These are phyloP conservation scores for Lactifluus hygrophoroides DNA, from an alignment of 768 basidiomycete species.

Conservation along the genomic window DNA sequence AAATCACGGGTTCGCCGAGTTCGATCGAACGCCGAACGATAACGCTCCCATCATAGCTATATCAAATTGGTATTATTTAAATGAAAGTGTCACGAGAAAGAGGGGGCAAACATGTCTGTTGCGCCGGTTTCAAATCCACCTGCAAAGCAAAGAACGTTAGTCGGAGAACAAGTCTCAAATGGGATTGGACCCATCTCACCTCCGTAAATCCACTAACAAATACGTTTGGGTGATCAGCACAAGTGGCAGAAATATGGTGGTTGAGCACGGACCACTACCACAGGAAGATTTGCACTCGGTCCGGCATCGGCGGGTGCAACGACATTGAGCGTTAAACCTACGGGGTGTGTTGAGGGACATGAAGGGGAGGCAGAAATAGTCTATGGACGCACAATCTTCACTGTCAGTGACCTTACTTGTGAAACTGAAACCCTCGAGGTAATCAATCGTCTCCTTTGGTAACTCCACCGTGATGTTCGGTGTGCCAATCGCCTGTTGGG, in stretches of 20 bases:
- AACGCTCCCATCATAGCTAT: neutral
- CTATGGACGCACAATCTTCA: slow-evolving; percentile 20
- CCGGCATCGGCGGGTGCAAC: slow-evolving; percentile 11
- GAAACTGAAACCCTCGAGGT: neutral
- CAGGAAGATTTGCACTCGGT: slow-evolving; percentile 18
- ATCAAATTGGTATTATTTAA: neutral
- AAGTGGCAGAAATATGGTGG: neutral
- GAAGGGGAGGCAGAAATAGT: neutral
- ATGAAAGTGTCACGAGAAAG: no score
- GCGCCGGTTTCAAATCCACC: neutral
- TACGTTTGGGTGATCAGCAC: neutral
- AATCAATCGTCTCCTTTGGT: neutral
- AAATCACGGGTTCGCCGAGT: slow-evolving; percentile 21
- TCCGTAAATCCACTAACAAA: slow-evolving; percentile 22
- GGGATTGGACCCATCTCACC: neutral
- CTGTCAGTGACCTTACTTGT: neutral
- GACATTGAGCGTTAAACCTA: slow-evolving; percentile 23
- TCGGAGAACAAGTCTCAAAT: neutral
- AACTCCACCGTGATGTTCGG: neutral
- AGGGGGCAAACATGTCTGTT: neutral
- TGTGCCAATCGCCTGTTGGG: slow-evolving; percentile 17
- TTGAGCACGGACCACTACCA: slow-evolving; percentile 21
- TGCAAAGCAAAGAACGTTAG: neutral
- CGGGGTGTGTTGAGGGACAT: neutral
- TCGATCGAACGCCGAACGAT: slow-evolving; percentile 23